Percentiles rank a stretch among this genome's conserved stretches.
Evolutionary conservation across 345 rosid genomes (phyloP).

Genomic region (Linum lewisii): DNA sequence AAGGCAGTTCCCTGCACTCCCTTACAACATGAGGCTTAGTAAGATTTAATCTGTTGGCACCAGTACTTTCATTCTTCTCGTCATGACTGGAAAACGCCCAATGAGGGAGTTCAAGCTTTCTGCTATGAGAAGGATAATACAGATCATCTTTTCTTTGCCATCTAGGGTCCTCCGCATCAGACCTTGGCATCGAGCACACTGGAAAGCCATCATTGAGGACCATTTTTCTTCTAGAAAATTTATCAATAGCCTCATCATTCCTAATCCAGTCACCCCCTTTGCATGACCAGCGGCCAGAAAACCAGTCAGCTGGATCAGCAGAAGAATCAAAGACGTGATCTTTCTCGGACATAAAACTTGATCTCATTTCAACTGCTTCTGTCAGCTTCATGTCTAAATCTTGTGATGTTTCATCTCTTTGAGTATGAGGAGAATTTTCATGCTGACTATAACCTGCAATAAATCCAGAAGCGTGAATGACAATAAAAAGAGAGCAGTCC

Average conservation of each 20-base stretch:
- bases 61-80: slow-evolving; percentile 52
- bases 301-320: slow-evolving; percentile 55
- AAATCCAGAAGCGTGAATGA: not conserved
- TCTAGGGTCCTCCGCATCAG: slow-evolving; percentile 85
- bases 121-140: slow-evolving; percentile 61
- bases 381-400: slow-evolving; percentile 24
- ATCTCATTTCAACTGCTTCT: slow-evolving; percentile 33
- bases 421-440: slow-evolving; percentile 22
- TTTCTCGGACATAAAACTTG: slow-evolving; percentile 24
- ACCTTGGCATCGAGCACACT: slow-evolving; percentile 85
- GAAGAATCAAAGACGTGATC: slow-evolving; percentile 27
- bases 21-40: slow-evolving; percentile 40
- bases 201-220: slow-evolving; percentile 95
- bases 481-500: not conserved
- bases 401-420: slow-evolving; percentile 28
- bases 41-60: slow-evolving; percentile 26
- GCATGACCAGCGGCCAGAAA: slow-evolving; percentile 74
- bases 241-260: slow-evolving; percentile 67
- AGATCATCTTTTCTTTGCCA: slow-evolving; percentile 78
- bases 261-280: slow-evolving; percentile 99
- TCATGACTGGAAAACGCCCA: slow-evolving; percentile 79
- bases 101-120: slow-evolving; percentile 86
- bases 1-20: slow-evolving; percentile 67
- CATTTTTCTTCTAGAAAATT: slow-evolving; percentile 47
- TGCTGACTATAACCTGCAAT: slow-evolving; percentile 42